Conservation (phyloP, 257 asterid genomes). For the Marsdenia floribunda region DNA sequence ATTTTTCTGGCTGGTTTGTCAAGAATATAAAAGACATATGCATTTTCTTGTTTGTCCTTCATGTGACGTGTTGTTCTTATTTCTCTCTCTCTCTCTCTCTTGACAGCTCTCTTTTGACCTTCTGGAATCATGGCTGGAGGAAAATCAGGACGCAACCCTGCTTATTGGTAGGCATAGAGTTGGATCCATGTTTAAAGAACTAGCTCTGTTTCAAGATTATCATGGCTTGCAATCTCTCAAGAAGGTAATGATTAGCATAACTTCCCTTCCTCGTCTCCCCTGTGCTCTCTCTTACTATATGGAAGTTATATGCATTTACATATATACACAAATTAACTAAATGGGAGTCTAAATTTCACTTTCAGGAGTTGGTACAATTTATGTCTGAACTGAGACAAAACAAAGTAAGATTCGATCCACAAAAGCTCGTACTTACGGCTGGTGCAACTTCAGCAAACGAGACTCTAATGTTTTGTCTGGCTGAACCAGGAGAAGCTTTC, state of each 20-base stretch:
- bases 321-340: too few relatives aligned
- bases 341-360: neutral
- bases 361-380: slow-evolving; percentile 30
- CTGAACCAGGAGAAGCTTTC: slow-evolving; percentile 41
- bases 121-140: slow-evolving; percentile 36
- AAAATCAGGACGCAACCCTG: slow-evolving; percentile 28
- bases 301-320: too few relatives aligned
- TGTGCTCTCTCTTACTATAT: too few relatives aligned
- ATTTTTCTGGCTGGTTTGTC: neutral
- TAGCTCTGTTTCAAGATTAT: slow-evolving; percentile 44
- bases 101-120: slow-evolving; percentile 37
- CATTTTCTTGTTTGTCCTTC: neutral
- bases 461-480: slow-evolving; percentile 38
- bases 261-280: too few relatives aligned
- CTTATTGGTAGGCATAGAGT: slow-evolving; percentile 21
- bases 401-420: slow-evolving; percentile 32
- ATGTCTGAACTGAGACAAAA: slow-evolving; percentile 32
- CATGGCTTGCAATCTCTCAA: slow-evolving; percentile 37
- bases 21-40: neutral
- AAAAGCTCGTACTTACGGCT: slow-evolving; percentile 36
- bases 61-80: neutral
- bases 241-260: slow-evolving; percentile 13
- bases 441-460: slow-evolving; percentile 44
- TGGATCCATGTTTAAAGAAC: slow-evolving; percentile 28
- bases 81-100: too few relatives aligned